Evolutionary conservation across 2,329 filamentous ascomycete genomes (phyloP), one percentile per base, ranked within the genome.

Genomic region (Seiridium unicorne): DNA sequence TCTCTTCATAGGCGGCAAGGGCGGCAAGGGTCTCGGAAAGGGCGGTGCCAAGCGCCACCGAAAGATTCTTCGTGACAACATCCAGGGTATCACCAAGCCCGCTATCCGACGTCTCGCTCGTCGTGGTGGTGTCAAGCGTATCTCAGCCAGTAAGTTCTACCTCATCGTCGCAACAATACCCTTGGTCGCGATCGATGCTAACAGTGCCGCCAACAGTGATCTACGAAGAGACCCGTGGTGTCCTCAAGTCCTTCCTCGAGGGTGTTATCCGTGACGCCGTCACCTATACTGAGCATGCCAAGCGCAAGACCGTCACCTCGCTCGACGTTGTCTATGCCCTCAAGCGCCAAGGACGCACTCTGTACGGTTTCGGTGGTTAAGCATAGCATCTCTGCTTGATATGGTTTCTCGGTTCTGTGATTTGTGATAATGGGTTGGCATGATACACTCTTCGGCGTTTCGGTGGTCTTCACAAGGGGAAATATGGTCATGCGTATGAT

Each of bases 61-160:
- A 76, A 97, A 97, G 91, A 97, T 97, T 85, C 87, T 97, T 80
- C 92, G 93, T 82, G 93, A 97, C 90, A 97, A 97, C 91, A 97
- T 97, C 77, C 93, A 97, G 85, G 93, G 93, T 83, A 97, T 97
- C 77, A 97, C 93, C 76, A 97, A 97, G 91, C 93, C 93, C 73
- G 93, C 93, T 74, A 97, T 97, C 82, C 90, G 93, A 75, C 93
- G 93, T 96, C 93, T 97, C 78, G 93, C 93, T 68, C 93, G 93
- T 83, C 93, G 93, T 95, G 93, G 93, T 81, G 93, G 93, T 93
- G 93, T 97, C 87, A 97, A 97, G 92, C 93, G 93, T 96, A 97
- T 97, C 75, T 97, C 93, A 74, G 93, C 93, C 78, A 96, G 89
- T 91, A 87, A 78, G 85, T 82, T 61, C 10, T 46, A 18, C 44